Conservation (phyloP, 371 early-diverging fungal genomes). For the Choanephora cucurbitarum region DNA sequence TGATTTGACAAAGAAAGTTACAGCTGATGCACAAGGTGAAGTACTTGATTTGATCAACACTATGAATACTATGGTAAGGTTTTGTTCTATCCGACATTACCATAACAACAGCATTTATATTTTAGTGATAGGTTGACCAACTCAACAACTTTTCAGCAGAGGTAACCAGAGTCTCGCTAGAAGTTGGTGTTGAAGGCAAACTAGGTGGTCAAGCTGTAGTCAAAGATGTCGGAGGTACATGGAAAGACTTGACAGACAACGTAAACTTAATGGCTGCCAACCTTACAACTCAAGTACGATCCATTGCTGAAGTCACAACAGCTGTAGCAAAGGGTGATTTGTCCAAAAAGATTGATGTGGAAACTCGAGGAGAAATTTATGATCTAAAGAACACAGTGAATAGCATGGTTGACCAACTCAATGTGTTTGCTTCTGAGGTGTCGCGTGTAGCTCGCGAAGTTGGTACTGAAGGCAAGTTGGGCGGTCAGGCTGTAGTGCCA, state of each 20-base stretch:
- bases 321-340: constrained; percentile 63
- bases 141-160: constrained; percentile 46
- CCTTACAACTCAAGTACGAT: constrained; percentile 54
- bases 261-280: constrained; percentile 57
- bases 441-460: constrained; percentile 43
- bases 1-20: constrained; percentile 34
- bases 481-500: constrained; percentile 45
- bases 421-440: constrained; percentile 46
- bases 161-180: constrained; percentile 42
- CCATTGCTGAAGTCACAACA: constrained; percentile 57
- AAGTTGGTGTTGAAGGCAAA: constrained; percentile 58
- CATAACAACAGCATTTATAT: neutral
- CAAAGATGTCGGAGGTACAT: constrained; percentile 49
- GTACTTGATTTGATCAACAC: constrained; percentile 25
- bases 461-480: constrained; percentile 41
- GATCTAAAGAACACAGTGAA: constrained; percentile 67
- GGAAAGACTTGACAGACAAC: constrained; percentile 57
- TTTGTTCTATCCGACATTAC: neutral
- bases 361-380: constrained; percentile 66
- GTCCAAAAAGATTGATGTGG: constrained; percentile 63
- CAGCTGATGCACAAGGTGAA: constrained; percentile 33
- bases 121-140: constrained; percentile 37
- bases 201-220: constrained; percentile 45
- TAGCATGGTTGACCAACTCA: constrained; percentile 57
- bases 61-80: constrained; percentile 30